These are phyloP conservation scores for Pseudozyma sp. DNA, from an alignment of 1,284 basidiomycete species.

Conservation along the genomic window DNA sequence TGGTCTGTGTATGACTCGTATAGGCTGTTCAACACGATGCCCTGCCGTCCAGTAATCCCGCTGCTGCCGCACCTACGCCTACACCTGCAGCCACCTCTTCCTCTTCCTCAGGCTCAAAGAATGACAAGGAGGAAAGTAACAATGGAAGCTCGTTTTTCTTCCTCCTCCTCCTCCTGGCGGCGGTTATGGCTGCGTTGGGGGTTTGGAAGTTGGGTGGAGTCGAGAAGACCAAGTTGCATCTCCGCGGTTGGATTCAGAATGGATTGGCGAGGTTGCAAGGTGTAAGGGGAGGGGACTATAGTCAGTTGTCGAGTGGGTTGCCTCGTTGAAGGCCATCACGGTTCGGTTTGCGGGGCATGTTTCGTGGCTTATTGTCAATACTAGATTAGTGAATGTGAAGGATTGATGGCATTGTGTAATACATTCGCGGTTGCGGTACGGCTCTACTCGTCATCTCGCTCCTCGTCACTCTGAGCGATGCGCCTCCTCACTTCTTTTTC, in stretches of 20 bases:
- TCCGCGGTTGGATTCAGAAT: not conserved
- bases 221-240: slow-evolving; percentile 29
- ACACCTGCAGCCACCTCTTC: slow-evolving; percentile 7
- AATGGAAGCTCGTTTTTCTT: slow-evolving; percentile 35
- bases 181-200: slow-evolving; percentile 6
- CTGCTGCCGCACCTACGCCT: not conserved
- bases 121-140: slow-evolving; percentile 4
- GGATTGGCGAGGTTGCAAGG: not conserved
- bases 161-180: slow-evolving; percentile 31
- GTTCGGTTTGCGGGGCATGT: not conserved
- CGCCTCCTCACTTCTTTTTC: slow-evolving; percentile 13
- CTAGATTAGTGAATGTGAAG: not conserved
- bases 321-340: slow-evolving; percentile 13
- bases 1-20: not conserved
- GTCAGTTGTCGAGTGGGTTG: slow-evolving; percentile 6
- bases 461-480: slow-evolving; percentile 2
- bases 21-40: slow-evolving; percentile 1
- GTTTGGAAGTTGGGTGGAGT: slow-evolving; percentile 40
- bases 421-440: too few species aligned
- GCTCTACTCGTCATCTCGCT: not conserved
- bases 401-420: not conserved
- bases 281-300: slow-evolving; percentile 4
- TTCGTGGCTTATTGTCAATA: not conserved
- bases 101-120: slow-evolving; percentile 2
- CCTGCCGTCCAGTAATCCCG: not conserved